Conservation (phyloP, 2,329 filamentous ascomycete species). For the Neurospora sp. region DNA sequence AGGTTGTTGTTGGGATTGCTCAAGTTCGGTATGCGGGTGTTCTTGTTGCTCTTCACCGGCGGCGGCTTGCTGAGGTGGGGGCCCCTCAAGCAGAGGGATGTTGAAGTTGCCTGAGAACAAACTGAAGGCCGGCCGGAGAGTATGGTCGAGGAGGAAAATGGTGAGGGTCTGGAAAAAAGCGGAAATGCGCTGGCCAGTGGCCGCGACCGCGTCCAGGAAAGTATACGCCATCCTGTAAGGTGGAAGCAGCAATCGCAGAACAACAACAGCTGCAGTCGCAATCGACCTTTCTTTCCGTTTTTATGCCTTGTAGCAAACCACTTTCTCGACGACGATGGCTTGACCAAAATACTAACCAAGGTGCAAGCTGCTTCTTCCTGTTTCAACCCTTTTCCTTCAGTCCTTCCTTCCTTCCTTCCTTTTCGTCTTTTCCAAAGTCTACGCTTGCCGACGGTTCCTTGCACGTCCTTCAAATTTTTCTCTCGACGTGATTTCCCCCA, state of each 20-base stretch:
- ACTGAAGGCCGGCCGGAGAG: constrained; percentile 10
- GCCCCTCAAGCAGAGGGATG: neutral
- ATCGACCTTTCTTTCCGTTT: neutral
- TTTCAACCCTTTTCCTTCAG: neutral
- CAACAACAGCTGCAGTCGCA: neutral
- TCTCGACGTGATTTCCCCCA: neutral
- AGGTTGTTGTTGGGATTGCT: neutral
- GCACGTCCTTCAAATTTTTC: neutral
- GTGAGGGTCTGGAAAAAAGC: constrained; percentile 16
- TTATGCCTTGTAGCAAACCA: neutral
- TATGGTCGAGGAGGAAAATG: constrained; percentile 11
- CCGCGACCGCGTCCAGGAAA: constrained; percentile 11
- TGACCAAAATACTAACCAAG: neutral
- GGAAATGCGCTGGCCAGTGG: constrained; percentile 13
- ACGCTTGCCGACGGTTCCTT: neutral
- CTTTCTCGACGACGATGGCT: neutral
- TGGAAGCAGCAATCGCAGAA: neutral
- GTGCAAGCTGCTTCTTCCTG: neutral
- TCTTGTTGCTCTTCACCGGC: neutral
- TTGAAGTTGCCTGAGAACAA: constrained; percentile 4
- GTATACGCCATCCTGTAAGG: constrained; percentile 13
- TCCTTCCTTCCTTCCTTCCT: neutral
- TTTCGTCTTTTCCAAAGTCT: neutral
- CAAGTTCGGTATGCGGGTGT: neutral
- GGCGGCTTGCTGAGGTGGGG: neutral